These are phyloP conservation scores for Fraxinus velutina DNA, from an alignment of 305 asterid genomes.

Conservation along the genomic window DNA sequence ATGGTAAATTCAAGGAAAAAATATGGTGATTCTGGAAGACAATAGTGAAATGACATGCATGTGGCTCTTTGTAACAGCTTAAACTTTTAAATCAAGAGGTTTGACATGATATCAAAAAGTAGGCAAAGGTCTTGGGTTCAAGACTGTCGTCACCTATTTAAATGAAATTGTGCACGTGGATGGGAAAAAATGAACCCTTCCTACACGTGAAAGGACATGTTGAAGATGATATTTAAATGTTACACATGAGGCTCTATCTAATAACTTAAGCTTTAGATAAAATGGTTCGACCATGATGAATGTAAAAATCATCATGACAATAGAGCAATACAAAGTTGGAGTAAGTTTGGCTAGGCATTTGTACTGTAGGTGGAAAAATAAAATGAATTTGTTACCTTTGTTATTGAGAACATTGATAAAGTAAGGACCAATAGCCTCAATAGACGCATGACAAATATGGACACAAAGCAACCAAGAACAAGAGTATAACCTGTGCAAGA, in stretches of 20 bases:
- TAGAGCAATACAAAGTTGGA: neutral
- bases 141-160: neutral
- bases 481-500: constrained; percentile 71
- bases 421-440: neutral
- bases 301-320: constrained; percentile 14
- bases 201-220: neutral
- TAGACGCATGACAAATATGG: neutral
- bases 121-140: neutral
- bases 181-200: neutral
- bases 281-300: neutral
- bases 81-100: neutral
- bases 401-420: neutral
- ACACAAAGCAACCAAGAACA: neutral
- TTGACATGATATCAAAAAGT: neutral
- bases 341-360: neutral
- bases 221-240: neutral
- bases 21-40: neutral
- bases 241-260: neutral
- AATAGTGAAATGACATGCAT: neutral
- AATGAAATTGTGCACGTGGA: neutral
- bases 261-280: neutral
- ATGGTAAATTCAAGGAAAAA: neutral
- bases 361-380: neutral
- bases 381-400: neutral
- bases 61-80: neutral